phyloP scores from a whole-genome alignment of 164 flowering plant genomes.

The Vitis rupestris region DNA sequence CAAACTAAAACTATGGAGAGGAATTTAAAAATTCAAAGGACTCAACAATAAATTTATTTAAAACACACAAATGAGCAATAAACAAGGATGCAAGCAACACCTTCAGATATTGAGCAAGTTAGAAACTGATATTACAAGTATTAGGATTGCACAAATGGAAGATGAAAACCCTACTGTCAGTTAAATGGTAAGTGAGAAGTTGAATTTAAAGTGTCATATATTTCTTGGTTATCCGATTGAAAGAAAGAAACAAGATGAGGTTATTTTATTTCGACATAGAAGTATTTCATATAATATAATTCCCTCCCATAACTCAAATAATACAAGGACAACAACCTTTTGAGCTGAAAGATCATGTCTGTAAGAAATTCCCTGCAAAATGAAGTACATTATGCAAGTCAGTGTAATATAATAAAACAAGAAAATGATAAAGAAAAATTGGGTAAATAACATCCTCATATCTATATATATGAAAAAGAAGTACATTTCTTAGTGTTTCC shows the following conservation, averaged over 20 bases:
- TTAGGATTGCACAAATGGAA: no score
- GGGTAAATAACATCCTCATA: background rate
- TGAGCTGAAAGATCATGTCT: constrained; percentile 24
- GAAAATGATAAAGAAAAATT: background rate
- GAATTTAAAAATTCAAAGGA: no score
- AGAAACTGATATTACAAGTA: no score
- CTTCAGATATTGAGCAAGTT: no score
- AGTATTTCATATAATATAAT: background rate
- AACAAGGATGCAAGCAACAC: no score
- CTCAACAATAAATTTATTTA: no score
- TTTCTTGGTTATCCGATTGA: background rate
- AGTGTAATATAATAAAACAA: background rate
- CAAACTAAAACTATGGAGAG: no score
- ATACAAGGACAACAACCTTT: constrained; percentile 32
- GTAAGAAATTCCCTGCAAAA: constrained; percentile 52
- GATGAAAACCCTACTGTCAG: background rate
- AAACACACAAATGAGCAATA: no score
- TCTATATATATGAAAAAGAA: background rate
- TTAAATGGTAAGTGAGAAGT: background rate
- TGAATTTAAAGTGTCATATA: background rate
- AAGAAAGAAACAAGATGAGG: background rate
- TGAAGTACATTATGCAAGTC: background rate
- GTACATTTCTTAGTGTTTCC: no score
- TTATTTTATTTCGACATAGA: background rate
- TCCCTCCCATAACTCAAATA: background rate